Evolutionary conservation across 371 early-diverging fungal species (phyloP), one percentile per base, ranked within the genome.

Genomic region (Umbelopsis sp.): DNA sequence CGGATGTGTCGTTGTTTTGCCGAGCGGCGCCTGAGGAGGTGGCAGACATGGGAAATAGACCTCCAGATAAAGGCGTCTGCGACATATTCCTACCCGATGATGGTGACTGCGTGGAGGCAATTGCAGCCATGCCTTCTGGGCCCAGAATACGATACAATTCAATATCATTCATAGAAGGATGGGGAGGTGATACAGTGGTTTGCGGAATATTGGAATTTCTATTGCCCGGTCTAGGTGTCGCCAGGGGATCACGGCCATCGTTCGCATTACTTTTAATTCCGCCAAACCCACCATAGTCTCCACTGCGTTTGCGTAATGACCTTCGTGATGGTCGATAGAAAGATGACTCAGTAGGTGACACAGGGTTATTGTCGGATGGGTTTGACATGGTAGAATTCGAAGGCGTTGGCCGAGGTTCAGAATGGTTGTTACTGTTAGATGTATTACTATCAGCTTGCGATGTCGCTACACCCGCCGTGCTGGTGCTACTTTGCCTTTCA

Each of bases 271-370:
- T 2, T 5, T 29, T 57, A 0, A 5, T 35, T 16, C 11, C 29
- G 0, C 29, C 35, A 35, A 57, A 57, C 37, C 29, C 16, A 11
- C 57, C 35, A 35, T 35, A 35, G 11, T 57, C 57, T 3, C 57
- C 57, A 35, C 57, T 57, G 14, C 57, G 29, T 57, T 57, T 57
- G 9, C 57, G 57, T 35, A 57, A 18, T 6, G 57, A 57, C 32
- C 57, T 29, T 57, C 57, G 57, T 3, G 57, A 57, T 35, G 57
- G 57, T 35, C 57, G 57, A 41, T 63, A 63, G 22, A 63, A 38
- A 41, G 45, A 22, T n/a, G 25, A 7, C 29, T 66, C 66, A 22
- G 50, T 65, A 24, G 75, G 70, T 12, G 75, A 74, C 7, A 72
- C 65, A 22, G 71, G 68, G 41, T 67, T 48, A 14, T 64, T 32